Evolutionary conservation across 208 protist species (phyloP), one percentile per base, ranked within the genome.

Genomic region (Acanthamoeba lenticulata): DNA sequence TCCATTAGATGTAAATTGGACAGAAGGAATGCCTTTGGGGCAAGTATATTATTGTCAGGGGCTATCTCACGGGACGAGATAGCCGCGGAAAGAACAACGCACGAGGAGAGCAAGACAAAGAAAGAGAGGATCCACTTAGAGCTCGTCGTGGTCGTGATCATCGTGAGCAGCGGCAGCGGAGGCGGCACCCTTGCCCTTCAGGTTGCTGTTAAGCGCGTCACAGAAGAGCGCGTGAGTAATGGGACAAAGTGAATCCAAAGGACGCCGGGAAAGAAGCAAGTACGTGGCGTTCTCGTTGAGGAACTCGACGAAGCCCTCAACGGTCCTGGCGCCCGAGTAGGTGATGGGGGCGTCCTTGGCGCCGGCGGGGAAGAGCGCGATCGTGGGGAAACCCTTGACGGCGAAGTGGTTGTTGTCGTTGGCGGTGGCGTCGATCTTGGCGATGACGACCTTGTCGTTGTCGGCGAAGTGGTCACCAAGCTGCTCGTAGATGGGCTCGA

Each of bases 341-440:
- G 55, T 57, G 32, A 95, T 38, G 69, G 69, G 65, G 47, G 47
- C 38, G 60, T 89, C 34, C 90, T 93, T 81, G 90, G 21, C 38
- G 49, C 65, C 67, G 32, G 95, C 88, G 60, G 91, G 94, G 72
- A 95, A 95, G 77, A 97, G 93, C 57, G 94, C 94, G 42, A 97
- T 85, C 9, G 77, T 97, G 47, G 96, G 96, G 96, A 97, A 97
- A 67, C 95, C 95, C 55, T 94, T 34, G 74, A 96, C 29, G 29
- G 27, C 19, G n/a, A 96, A 77, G 44, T 95, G 57, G 15, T 65
- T 24, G 65, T 92, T 60, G 83, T 97, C 96, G 92, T 97, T 97
- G 67, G 52, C 69, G 52, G 96, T 97, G 38, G 94, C 45, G 60
- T 97, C 96, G 13, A 97, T 57, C 95, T 97, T 96, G 74, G 96